Conservation (phyloP, 2,329 filamentous ascomycete genomes). For the Diaporthe velutina region DNA sequence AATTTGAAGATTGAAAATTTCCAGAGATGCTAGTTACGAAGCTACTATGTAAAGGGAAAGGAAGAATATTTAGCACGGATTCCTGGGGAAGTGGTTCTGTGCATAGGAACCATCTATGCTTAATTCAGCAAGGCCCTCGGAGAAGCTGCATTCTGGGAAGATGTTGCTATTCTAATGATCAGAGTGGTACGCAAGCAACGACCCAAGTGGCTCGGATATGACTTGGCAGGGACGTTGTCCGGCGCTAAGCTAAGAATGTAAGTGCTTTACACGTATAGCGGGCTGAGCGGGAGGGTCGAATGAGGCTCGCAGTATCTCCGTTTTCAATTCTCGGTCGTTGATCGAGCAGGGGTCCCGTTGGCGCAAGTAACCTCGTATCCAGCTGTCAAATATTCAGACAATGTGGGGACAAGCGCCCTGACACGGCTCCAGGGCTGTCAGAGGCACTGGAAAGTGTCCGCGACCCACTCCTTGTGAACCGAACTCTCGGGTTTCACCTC, state of each 20-base stretch:
- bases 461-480: background rate
- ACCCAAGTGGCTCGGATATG: background rate
- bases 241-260: background rate
- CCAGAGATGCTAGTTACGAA: background rate
- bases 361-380: constrained; percentile 17
- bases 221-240: constrained; percentile 7
- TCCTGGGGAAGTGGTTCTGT: background rate
- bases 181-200: background rate
- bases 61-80: background rate
- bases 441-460: background rate
- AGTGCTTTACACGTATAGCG: background rate
- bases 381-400: constrained; percentile 9
- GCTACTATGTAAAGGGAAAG: background rate
- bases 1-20: background rate
- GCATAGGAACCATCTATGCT: background rate
- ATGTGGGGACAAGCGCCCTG: background rate
- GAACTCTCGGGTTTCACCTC: background rate
- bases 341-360: background rate
- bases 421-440: background rate
- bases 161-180: background rate
- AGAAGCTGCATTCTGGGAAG: background rate
- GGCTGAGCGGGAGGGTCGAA: background rate
- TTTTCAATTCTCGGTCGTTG: background rate
- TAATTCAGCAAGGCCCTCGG: background rate
- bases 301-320: background rate